These are phyloP conservation scores for Mortierella sp. DNA, from an alignment of 371 early-diverging fungal genomes.

Conservation along the genomic window DNA sequence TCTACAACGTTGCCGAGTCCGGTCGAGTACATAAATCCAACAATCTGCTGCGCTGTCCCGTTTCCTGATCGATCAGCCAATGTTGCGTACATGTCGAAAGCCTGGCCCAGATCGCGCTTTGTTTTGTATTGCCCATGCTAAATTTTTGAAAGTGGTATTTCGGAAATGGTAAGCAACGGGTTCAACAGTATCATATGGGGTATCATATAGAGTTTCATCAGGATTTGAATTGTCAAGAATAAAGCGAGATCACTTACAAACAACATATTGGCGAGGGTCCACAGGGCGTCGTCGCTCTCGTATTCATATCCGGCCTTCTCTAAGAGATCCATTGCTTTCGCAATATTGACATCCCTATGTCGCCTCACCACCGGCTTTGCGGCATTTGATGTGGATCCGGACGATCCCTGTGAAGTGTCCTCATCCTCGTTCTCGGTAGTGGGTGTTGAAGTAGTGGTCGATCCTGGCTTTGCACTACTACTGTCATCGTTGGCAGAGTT, in stretches of 20 bases:
- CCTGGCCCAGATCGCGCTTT: slow-evolving; percentile 68
- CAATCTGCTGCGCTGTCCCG: slow-evolving; percentile 88
- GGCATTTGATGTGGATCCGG: background rate
- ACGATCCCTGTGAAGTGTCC: background rate
- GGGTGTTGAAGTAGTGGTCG: slow-evolving; percentile 14
- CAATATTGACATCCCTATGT: slow-evolving; percentile 43
- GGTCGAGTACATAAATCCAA: slow-evolving; percentile 92
- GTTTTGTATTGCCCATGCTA: slow-evolving; percentile 70
- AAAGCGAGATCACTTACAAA: slow-evolving; percentile 54
- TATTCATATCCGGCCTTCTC: slow-evolving; percentile 54
- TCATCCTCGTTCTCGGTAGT: slow-evolving; percentile 7
- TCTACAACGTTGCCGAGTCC: slow-evolving; percentile 84
- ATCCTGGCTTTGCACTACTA: background rate
- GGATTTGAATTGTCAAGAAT: background rate
- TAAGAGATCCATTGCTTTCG: slow-evolving; percentile 58
- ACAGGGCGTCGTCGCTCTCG: slow-evolving; percentile 60
- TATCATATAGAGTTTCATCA: background rate
- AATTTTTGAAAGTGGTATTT: slow-evolving; percentile 10
- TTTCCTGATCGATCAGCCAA: slow-evolving; percentile 80
- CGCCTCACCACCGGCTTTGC: slow-evolving; percentile 9
- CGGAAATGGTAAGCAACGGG: background rate
- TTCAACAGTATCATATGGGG: too few species aligned
- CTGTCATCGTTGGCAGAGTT: slow-evolving; percentile 12
- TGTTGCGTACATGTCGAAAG: slow-evolving; percentile 72
- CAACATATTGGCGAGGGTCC: slow-evolving; percentile 65